Base-by-base conservation (phyloP, 139 green algal genomes). In the Mychonastes homosphaera region DNA sequence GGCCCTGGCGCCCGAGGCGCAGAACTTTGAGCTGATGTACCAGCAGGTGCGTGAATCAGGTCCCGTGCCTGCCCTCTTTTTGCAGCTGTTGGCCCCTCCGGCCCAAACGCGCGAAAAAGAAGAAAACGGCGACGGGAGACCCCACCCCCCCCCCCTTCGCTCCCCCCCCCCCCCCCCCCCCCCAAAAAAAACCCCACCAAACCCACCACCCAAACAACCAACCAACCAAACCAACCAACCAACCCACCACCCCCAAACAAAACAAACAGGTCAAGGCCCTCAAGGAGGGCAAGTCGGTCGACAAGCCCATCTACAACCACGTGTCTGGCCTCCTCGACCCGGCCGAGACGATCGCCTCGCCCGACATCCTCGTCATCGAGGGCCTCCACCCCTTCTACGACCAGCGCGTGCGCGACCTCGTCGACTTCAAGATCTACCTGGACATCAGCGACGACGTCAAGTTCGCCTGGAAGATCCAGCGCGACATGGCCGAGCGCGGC, bases 251-350 rank as follows among this genome's bases (percentile, higher is more conserved):
- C 15, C 18, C 28, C 29, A 43, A 27, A 39, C 50, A 39, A 45
- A 19, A 33, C 10, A 39, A 34, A 34, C 77, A 85, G 74, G 81
- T 96, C 51, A 94, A 95, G 78, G 91, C 77, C 26, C 74, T 99
- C 48, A 97, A 96, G 83, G 86, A 95, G 64, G 93, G 93, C 70
- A 95, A 97, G 87, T 15, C 84, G 16, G 87, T 98, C 9, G 70
- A 93, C 40, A 99, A 99, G 88, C 93, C 88, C 47, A 99, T 99
- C 76, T 99, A 99, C 91, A 99, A 99, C 86, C 93, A 99, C 78
- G 93, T 99, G 10, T 84, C 85, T 7, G 92, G 93, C 50, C 74
- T 95, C 41, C 69, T 99, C 56, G 93, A 99, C 84, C 75, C 93
- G 19, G 61, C 93, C 28, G 93, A 99, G 83, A 77, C 65, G 52